Conservation (phyloP, 2,329 filamentous ascomycete species). For the Ophiosphaerella korrae region DNA sequence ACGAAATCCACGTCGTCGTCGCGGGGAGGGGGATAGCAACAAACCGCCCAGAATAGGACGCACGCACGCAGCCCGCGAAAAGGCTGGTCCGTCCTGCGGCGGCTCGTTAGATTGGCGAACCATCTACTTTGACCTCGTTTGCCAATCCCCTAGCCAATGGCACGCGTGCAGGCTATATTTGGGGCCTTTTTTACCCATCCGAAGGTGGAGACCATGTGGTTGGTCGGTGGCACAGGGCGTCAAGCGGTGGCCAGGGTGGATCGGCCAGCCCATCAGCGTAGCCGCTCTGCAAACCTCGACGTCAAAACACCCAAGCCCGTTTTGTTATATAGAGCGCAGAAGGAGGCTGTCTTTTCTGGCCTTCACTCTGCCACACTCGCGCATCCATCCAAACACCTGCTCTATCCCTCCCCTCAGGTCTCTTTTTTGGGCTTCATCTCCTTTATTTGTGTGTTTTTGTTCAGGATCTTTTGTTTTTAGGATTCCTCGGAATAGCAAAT, state of each 20-base stretch:
- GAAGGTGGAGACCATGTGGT: not conserved
- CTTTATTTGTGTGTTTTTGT: not conserved
- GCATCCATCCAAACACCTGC: not conserved
- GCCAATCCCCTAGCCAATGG: constrained; percentile 11
- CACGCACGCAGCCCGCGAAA: not conserved
- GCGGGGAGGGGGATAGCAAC: too few species aligned
- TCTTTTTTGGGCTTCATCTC: too few species aligned
- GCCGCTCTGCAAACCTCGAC: not conserved
- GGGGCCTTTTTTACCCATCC: constrained; percentile 17
- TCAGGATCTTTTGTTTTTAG: not conserved
- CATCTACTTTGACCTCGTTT: constrained; percentile 1
- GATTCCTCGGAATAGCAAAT: not conserved
- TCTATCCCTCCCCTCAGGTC: too few species aligned
- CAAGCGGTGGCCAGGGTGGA: not conserved
- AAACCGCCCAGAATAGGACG: not conserved
- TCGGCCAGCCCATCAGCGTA: not conserved
- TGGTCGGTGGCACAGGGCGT: constrained; percentile 9
- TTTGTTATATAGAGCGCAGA: too few species aligned
- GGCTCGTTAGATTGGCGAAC: constrained; percentile 22
- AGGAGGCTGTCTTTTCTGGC: too few species aligned
- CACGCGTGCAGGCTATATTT: constrained; percentile 20
- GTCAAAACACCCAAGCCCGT: not conserved
- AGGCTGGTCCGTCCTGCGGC: constrained; percentile 1
- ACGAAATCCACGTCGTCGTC: too few species aligned
- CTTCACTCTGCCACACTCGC: too few species aligned